Percentiles rank a stretch among this genome's conserved stretches.
These are phyloP conservation scores for Fraxinus cuspidata DNA, from an alignment of 257 asterid genomes.

Conservation along the genomic window DNA sequence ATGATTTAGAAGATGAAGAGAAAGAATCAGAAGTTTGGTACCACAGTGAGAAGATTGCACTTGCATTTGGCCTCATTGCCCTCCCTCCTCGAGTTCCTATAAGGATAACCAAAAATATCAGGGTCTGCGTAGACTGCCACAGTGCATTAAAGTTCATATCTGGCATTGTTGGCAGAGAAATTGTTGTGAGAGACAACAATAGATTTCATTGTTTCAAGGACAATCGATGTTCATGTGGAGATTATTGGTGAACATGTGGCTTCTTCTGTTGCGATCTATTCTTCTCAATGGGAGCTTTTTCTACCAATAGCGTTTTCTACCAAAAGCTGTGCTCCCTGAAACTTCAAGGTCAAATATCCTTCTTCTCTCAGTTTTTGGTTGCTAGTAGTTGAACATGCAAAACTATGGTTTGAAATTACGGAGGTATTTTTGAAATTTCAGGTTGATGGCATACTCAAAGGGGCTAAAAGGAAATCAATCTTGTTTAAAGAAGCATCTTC, in stretches of 20 bases:
- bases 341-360: not conserved
- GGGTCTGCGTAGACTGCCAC: constrained; percentile 91
- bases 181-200: constrained; percentile 73
- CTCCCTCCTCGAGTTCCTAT: constrained; percentile 72
- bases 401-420: not conserved
- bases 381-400: not conserved
- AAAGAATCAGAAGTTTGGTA: constrained; percentile 81
- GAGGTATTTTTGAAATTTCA: not conserved
- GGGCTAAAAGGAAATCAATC: not conserved
- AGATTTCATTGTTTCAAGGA: constrained; percentile 69
- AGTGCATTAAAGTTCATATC: constrained; percentile 81
- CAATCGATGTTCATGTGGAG: constrained; percentile 73
- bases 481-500: not conserved
- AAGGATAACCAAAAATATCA: constrained; percentile 77
- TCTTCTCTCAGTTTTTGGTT: not conserved
- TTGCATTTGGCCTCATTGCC: constrained; percentile 77
- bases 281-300: not conserved
- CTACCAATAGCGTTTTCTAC: not conserved
- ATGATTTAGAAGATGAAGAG: constrained; percentile 86
- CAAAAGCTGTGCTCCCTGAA: not conserved
- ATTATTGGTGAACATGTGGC: constrained; percentile 62
- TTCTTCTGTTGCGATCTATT: not conserved
- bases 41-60: constrained; percentile 89
- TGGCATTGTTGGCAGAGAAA: constrained; percentile 66
- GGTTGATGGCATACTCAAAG: not conserved